phyloP scores from a whole-genome alignment of 176 grass and related monocot species.

The Thalia dealbata region DNA sequence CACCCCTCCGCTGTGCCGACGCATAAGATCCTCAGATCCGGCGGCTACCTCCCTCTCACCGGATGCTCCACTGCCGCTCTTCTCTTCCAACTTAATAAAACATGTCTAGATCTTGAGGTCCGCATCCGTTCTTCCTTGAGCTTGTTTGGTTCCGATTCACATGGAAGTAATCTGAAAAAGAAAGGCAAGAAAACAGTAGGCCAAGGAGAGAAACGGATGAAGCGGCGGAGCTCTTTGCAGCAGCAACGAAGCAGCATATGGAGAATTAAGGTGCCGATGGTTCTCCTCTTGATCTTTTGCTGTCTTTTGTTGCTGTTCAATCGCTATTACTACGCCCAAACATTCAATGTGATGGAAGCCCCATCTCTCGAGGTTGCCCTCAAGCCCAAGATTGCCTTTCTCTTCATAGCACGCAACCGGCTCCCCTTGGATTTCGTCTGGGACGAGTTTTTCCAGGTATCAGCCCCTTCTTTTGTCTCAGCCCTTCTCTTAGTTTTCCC shows the following conservation, averaged over 20 bases:
- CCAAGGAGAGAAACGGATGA: background rate
- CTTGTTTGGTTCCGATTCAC: background rate
- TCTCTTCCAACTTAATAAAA: background rate
- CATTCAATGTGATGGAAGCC: background rate
- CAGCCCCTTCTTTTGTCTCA: background rate
- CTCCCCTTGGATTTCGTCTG: conserved; percentile 87
- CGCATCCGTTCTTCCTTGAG: background rate
- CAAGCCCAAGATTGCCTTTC: conserved; percentile 65
- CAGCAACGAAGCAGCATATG: conserved; percentile 2
- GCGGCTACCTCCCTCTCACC: no score
- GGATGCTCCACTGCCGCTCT: background rate
- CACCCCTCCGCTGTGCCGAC: no score
- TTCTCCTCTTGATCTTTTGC: background rate
- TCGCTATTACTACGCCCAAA: background rate
- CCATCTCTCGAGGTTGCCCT: background rate
- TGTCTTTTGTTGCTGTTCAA: background rate
- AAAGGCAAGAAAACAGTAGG: background rate
- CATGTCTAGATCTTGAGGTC: background rate
- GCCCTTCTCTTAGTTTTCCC: background rate
- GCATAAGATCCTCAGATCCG: no score
- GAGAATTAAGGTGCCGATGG: conserved; percentile 11
- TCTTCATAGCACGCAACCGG: conserved; percentile 92
- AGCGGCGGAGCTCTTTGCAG: conserved; percentile 4
- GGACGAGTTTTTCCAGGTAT: conserved; percentile 87
- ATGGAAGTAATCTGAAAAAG: conserved; percentile 4